Conservation (phyloP, 768 basidiomycete species). For the Pisolithus marmoratus region DNA sequence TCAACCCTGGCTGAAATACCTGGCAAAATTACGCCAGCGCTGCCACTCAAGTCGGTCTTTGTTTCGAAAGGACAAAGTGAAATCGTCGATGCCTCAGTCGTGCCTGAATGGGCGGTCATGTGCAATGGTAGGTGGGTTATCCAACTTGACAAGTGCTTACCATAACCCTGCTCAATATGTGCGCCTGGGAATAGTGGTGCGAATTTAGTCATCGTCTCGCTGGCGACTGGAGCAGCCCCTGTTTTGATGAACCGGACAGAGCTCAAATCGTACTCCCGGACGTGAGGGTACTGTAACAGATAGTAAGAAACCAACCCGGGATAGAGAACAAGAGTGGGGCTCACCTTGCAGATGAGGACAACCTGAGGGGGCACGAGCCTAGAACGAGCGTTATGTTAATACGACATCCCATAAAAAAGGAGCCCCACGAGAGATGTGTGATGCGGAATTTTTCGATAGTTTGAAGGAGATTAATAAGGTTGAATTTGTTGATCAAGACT, state of each 20-base stretch:
- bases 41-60: slow-evolving; percentile 49
- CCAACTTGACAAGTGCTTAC: slow-evolving; percentile 21
- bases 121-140: too few relatives aligned
- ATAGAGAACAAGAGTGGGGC: background rate
- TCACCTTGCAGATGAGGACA: slow-evolving; percentile 61
- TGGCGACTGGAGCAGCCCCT: slow-evolving; percentile 61
- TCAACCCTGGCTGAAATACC: slow-evolving; percentile 51
- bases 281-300: slow-evolving; percentile 42
- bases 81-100: slow-evolving; percentile 60
- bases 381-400: background rate
- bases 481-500: slow-evolving; percentile 60
- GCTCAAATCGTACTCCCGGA: slow-evolving; percentile 43
- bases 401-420: background rate
- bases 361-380: slow-evolving; percentile 65
- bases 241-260: slow-evolving; percentile 48
- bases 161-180: slow-evolving; percentile 61
- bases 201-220: slow-evolving; percentile 44
- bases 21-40: slow-evolving; percentile 44
- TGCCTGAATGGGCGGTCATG: slow-evolving; percentile 34
- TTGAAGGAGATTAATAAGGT: slow-evolving; percentile 53
- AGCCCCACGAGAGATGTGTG: slow-evolving; percentile 46
- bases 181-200: slow-evolving; percentile 50
- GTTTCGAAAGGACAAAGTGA: slow-evolving; percentile 42
- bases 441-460: slow-evolving; percentile 56
- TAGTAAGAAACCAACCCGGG: background rate